Conservation (phyloP, 2,329 filamentous ascomycete species). For the Alternaria sp. region DNA sequence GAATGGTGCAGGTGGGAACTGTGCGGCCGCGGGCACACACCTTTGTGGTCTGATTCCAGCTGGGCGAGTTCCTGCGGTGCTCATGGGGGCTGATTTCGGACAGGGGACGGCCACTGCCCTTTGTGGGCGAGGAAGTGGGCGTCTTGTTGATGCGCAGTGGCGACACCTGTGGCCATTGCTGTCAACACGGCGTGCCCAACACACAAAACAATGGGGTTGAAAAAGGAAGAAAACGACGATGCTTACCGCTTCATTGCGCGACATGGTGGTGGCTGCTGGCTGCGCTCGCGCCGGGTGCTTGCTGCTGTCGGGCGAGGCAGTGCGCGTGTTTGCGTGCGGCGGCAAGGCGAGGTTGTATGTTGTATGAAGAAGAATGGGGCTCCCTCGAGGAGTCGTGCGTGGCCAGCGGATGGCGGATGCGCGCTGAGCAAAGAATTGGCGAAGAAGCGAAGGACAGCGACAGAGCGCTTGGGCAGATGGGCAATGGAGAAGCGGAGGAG, state of each 20-base stretch:
- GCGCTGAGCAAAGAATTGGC: constrained; percentile 28
- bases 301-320: constrained; percentile 14
- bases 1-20: constrained; percentile 13
- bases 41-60: constrained; percentile 79
- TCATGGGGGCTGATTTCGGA: constrained; percentile 89
- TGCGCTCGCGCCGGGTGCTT: constrained; percentile 26
- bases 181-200: constrained; percentile 19
- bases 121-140: constrained; percentile 68
- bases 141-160: constrained; percentile 82
- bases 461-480: constrained; percentile 41
- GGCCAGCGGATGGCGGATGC: constrained; percentile 26
- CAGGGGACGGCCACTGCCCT: constrained; percentile 70
- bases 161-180: constrained; percentile 65
- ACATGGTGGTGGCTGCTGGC: constrained; percentile 47
- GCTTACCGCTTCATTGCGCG: constrained; percentile 54
- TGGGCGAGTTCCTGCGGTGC: constrained; percentile 89
- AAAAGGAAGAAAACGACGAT: neutral
- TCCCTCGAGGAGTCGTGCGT: constrained; percentile 37
- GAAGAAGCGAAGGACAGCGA: constrained; percentile 39
- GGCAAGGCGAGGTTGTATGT: constrained; percentile 24
- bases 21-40: constrained; percentile 55
- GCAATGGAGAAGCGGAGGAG: constrained; percentile 40
- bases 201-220: neutral
- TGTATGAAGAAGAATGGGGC: constrained; percentile 48
- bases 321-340: neutral